phyloP scores from a whole-genome alignment of 2,329 filamentous ascomycete genomes.

The Fusarium sp. region DNA sequence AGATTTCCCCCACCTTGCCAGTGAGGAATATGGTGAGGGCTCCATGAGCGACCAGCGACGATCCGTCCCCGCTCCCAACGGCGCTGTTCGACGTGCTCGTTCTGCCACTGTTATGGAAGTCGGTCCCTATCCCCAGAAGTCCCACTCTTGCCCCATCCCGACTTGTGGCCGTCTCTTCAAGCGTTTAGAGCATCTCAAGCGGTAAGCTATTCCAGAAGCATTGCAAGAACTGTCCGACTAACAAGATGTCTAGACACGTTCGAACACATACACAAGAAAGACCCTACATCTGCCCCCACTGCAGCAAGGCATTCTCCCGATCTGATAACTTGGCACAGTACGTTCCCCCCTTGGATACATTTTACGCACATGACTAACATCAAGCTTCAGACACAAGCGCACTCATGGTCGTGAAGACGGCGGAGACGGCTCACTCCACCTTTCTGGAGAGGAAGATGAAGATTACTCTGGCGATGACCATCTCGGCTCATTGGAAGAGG shows the following conservation, averaged over 20 bases:
- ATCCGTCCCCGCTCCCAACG: constrained; percentile 77
- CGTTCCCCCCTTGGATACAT: constrained; percentile 57
- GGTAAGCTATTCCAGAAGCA: constrained; percentile 72
- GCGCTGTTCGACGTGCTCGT: constrained; percentile 87
- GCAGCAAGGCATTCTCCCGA: constrained; percentile 98
- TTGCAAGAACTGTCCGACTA: constrained; percentile 23
- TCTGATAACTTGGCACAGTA: constrained; percentile 99
- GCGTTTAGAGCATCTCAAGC: constrained; percentile 98
- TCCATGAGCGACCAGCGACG: constrained; percentile 66
- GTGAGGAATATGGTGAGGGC: constrained; percentile 72
- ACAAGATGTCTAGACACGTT: constrained; percentile 79
- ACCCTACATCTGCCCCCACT: constrained; percentile 96
- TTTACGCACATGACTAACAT: constrained; percentile 25
- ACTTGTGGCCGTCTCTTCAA: constrained; percentile 98
- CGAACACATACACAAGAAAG: constrained; percentile 99
- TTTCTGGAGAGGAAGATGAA: constrained; percentile 87
- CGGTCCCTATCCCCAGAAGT: constrained; percentile 96
- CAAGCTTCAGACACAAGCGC: constrained; percentile 80
- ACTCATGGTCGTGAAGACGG: constrained; percentile 76
- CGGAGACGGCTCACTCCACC: constrained; percentile 68
- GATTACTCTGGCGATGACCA: constrained; percentile 87
- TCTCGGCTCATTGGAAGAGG: constrained; percentile 82
- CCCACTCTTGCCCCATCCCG: constrained; percentile 98
- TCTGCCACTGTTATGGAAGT: constrained; percentile 98
- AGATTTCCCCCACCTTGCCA: constrained; percentile 74